These are phyloP conservation scores for Byssothecium circinans DNA, from an alignment of 2,329 filamentous ascomycete species.

Conservation along the genomic window DNA sequence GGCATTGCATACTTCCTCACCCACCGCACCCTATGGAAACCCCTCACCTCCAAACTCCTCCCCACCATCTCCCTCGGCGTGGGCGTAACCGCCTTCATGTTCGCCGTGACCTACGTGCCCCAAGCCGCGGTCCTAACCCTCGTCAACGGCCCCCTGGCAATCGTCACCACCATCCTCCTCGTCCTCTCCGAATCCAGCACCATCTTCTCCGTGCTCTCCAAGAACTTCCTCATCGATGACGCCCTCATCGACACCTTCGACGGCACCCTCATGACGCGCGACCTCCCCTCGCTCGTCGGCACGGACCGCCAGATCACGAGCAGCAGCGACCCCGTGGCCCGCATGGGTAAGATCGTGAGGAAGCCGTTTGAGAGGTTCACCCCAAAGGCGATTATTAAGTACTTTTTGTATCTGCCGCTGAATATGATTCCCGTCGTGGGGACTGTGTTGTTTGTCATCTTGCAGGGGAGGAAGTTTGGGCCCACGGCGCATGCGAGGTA, in stretches of 20 bases:
- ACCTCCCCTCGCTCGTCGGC: slow-evolving; percentile 65
- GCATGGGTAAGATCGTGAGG: slow-evolving; percentile 60
- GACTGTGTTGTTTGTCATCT: slow-evolving; percentile 74
- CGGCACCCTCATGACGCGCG: slow-evolving; percentile 61
- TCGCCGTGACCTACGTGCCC: slow-evolving; percentile 81
- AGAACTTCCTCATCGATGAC: slow-evolving; percentile 77
- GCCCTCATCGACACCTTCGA: slow-evolving; percentile 89
- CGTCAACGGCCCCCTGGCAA: slow-evolving; percentile 79
- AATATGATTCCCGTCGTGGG: slow-evolving; percentile 93
- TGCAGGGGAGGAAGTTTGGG: slow-evolving; percentile 63
- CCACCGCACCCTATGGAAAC: slow-evolving; percentile 61
- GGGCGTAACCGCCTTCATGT: slow-evolving; percentile 77
- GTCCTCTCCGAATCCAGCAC: slow-evolving; percentile 57
- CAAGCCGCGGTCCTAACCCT: slow-evolving; percentile 82
- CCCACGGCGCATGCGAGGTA: slow-evolving; percentile 66
- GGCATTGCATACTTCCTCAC: slow-evolving; percentile 63
- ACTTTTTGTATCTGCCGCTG: slow-evolving; percentile 82
- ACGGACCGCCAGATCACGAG: slow-evolving; percentile 72
- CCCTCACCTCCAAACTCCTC: slow-evolving; percentile 58
- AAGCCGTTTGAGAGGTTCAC: slow-evolving; percentile 58
- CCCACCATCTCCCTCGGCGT: slow-evolving; percentile 70
- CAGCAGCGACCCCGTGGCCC: slow-evolving; percentile 54
- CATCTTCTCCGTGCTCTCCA: slow-evolving; percentile 57
- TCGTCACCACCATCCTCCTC: slow-evolving; percentile 70
- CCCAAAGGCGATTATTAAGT: slow-evolving; percentile 67